Percentiles rank a stretch among this genome's conserved stretches.
phyloP scores from a whole-genome alignment of 2,329 filamentous ascomycete genomes.

The Ophidiomyces ophidiicola region DNA sequence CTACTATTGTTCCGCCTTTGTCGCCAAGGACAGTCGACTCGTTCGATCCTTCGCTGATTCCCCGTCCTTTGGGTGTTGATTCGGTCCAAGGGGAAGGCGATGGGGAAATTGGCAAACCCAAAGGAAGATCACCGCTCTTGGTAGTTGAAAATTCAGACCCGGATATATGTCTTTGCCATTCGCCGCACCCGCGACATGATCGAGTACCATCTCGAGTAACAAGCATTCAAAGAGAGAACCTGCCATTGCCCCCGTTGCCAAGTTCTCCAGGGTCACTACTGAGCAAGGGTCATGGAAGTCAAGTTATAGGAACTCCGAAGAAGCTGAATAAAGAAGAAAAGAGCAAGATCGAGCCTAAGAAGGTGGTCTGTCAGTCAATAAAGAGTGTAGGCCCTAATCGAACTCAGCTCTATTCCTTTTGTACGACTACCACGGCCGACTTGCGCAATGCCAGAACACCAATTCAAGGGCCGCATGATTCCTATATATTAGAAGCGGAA shows the following conservation, averaged over 20 bases:
- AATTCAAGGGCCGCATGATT: background rate
- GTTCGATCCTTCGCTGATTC: conserved; percentile 8
- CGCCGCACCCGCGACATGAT: conserved; percentile 12
- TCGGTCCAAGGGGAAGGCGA: background rate
- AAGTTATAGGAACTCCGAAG: background rate
- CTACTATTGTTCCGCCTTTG: background rate
- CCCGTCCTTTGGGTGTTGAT: conserved; percentile 6
- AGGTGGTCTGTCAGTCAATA: background rate
- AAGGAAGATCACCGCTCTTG: background rate
- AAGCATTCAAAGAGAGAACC: background rate
- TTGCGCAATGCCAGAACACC: background rate
- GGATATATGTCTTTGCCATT: conserved; percentile 12
- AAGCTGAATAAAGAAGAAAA: background rate
- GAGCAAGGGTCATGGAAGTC: background rate
- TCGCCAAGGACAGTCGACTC: conserved; percentile 8
- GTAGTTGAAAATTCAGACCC: conserved; percentile 1
- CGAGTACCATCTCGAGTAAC: background rate
- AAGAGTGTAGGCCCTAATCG: background rate
- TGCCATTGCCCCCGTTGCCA: background rate
- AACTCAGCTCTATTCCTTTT: conserved; percentile 13
- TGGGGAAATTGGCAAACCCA: background rate
- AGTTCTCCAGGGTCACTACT: background rate
- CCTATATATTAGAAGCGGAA: background rate
- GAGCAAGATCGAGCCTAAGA: background rate
- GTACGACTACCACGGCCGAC: background rate